Conservation (phyloP, 345 rosid genomes). For the Bruguiera sexangula region DNA sequence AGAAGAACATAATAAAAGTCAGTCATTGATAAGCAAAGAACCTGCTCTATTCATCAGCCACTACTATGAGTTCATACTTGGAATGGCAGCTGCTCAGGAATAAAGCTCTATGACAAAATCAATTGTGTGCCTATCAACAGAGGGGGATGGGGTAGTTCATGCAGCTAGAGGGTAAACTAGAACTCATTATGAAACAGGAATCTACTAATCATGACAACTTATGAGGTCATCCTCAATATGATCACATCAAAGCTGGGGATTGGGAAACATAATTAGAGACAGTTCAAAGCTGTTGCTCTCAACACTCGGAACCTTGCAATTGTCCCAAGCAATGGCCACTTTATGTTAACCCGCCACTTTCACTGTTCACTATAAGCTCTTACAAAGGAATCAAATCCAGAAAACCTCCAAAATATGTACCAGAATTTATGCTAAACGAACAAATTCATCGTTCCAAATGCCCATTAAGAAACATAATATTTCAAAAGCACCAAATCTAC, state of each 20-base stretch:
- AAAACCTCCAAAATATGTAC: background rate
- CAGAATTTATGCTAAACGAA: background rate
- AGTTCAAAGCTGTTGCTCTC: no score
- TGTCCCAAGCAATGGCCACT: no score
- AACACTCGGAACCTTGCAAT: no score
- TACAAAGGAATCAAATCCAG: background rate
- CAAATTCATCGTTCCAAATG: background rate
- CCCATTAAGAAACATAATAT: background rate
- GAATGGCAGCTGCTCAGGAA: background rate
- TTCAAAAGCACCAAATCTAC: background rate
- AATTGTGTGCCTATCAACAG: background rate
- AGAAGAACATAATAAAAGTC: background rate
- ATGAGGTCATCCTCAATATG: background rate
- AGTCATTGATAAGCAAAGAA: constrained; percentile 15
- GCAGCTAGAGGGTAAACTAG: background rate
- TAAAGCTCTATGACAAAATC: background rate
- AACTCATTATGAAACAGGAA: background rate
- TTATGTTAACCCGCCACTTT: background rate
- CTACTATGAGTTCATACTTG: background rate
- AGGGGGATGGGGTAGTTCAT: background rate
- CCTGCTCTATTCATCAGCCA: background rate
- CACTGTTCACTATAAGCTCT: background rate
- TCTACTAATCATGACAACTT: background rate
- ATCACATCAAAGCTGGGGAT: no score
- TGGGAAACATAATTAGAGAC: no score